Percentiles rank a stretch among this genome's conserved stretches.
phyloP scores from a whole-genome alignment of 1,284 basidiomycete genomes.

The Kwoniella shivajii region DNA sequence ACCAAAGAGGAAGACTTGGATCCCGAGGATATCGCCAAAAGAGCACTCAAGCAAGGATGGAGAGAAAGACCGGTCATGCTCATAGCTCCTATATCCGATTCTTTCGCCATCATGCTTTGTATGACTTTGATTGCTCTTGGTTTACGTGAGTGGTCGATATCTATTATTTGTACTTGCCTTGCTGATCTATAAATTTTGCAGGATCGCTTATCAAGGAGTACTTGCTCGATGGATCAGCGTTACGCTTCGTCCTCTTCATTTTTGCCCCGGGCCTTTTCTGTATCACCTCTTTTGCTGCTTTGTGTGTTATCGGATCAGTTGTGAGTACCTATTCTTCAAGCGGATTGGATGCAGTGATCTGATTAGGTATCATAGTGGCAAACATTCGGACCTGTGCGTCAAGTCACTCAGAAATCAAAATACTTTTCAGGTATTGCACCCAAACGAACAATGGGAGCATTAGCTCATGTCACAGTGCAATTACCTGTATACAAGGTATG shows the following conservation, averaged over 20 bases:
- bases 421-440: slow-evolving; percentile 59
- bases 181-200: slow-evolving; percentile 23
- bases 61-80: slow-evolving; percentile 54
- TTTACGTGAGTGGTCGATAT: slow-evolving; percentile 25
- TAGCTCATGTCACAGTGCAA: slow-evolving; percentile 62
- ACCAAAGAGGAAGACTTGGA: slow-evolving; percentile 28
- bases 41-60: slow-evolving; percentile 29
- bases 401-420: slow-evolving; percentile 59
- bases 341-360: too few relatives aligned
- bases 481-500: slow-evolving; percentile 64
- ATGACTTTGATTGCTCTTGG: slow-evolving; percentile 39
- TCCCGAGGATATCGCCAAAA: slow-evolving; percentile 30
- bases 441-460: slow-evolving; percentile 56
- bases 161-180: not conserved
- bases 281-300: slow-evolving; percentile 50
- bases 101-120: slow-evolving; percentile 53
- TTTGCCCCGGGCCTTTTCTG: slow-evolving; percentile 57
- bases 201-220: slow-evolving; percentile 58
- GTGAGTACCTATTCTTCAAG: slow-evolving; percentile 46
- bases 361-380: slow-evolving; percentile 24
- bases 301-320: slow-evolving; percentile 27
- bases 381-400: slow-evolving; percentile 58
- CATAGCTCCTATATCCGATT: slow-evolving; percentile 59
- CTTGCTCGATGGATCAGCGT: slow-evolving; percentile 57
- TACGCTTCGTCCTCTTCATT: slow-evolving; percentile 57